Conservation (phyloP, 2,329 filamentous ascomycete genomes). For the Microcyclospora pomicola region DNA sequence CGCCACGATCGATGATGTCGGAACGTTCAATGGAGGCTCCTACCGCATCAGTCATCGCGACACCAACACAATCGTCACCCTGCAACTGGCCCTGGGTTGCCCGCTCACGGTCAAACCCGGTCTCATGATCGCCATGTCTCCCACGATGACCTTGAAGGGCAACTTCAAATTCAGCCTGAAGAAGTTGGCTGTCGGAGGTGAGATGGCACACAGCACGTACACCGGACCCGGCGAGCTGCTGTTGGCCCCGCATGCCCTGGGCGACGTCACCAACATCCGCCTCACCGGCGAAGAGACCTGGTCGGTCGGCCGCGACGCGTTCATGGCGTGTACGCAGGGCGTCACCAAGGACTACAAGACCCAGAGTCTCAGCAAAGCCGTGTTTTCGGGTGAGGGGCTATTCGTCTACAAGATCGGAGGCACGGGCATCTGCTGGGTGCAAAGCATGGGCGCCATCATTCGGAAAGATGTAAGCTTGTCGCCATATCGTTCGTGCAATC, state of each 20-base stretch:
- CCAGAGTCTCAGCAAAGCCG: conserved; percentile 74
- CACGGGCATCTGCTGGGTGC: conserved; percentile 71
- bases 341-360: conserved; percentile 71
- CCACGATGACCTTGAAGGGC: conserved; percentile 71
- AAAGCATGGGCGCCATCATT: conserved; percentile 89
- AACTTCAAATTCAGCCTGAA: conserved; percentile 76
- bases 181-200: conserved; percentile 73
- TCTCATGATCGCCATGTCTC: conserved; percentile 89
- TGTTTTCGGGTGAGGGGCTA: conserved; percentile 86
- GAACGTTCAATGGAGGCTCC: conserved; percentile 93
- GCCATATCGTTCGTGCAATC: neutral
- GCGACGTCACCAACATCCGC: conserved; percentile 72
- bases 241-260: conserved; percentile 63
- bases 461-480: conserved; percentile 64
- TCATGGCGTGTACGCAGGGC: conserved; percentile 74
- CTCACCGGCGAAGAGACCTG: conserved; percentile 60
- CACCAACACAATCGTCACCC: conserved; percentile 74
- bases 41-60: conserved; percentile 89
- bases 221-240: conserved; percentile 86
- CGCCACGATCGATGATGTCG: conserved; percentile 61
- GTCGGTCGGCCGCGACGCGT: conserved; percentile 77
- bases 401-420: conserved; percentile 82
- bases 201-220: conserved; percentile 64
- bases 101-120: conserved; percentile 72
- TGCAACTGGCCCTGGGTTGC: conserved; percentile 81